Conservation (phyloP, 192 early-diverging fungal species). For the Spizellomyces sp. region DNA sequence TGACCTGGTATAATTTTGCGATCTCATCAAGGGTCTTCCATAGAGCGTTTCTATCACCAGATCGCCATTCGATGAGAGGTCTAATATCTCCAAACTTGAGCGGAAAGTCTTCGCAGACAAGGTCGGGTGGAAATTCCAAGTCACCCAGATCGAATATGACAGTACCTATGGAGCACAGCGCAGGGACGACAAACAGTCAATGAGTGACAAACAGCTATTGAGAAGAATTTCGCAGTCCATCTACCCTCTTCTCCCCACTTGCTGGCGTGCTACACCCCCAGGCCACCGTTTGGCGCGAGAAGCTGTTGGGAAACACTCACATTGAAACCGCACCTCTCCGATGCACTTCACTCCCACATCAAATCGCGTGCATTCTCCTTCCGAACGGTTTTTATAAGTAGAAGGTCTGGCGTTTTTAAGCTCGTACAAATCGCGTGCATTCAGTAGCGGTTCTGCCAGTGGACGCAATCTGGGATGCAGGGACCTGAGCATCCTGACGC, state of each 20-base stretch:
- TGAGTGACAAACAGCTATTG: not conserved
- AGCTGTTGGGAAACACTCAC: too few relatives aligned
- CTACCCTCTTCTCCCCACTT: not conserved
- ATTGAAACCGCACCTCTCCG: not conserved
- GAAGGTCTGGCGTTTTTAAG: too few relatives aligned
- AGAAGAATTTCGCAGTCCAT: not conserved
- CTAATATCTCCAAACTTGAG: not conserved
- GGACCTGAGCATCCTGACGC: too few relatives aligned
- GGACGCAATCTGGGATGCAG: too few relatives aligned
- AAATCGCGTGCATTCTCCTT: too few relatives aligned
- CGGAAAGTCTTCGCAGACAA: not conserved
- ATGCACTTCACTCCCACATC: not conserved
- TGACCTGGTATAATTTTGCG: not conserved
- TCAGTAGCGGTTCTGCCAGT: too few relatives aligned
- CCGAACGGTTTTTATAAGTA: too few relatives aligned
- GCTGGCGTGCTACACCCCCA: not conserved
- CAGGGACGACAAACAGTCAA: too few relatives aligned
- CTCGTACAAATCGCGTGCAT: too few relatives aligned
- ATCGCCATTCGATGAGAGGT: conserved; percentile 1
- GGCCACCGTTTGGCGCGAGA: not conserved
- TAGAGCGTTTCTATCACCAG: not conserved
- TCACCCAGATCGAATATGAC: not conserved
- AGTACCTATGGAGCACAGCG: not conserved
- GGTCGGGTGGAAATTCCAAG: not conserved
- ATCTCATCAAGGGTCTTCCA: not conserved